phyloP scores from a whole-genome alignment of 805 yeast genomes.

The Jamesozyma piceae region DNA sequence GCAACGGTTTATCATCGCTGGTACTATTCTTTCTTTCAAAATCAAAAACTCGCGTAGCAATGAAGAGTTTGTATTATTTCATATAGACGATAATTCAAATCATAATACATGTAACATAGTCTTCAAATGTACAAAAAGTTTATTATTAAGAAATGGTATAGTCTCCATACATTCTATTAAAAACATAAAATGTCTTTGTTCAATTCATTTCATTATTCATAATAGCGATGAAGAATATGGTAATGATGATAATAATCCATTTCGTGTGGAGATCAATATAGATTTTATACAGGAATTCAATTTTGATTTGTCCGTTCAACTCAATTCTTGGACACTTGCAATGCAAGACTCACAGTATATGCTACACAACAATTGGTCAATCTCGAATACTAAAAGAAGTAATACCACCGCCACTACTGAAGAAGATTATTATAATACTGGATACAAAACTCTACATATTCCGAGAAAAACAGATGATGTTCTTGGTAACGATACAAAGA shows the following conservation, averaged over 20 bases:
- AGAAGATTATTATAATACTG: too few relatives aligned
- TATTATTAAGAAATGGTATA: background rate
- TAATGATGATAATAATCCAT: background rate
- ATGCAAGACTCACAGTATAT: background rate
- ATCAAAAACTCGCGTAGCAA: constrained; percentile 4
- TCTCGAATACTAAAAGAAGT: background rate
- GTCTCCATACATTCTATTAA: background rate
- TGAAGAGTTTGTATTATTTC: constrained; percentile 15
- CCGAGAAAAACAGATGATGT: too few relatives aligned
- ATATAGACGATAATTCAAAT: constrained; percentile 27
- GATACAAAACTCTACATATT: too few relatives aligned
- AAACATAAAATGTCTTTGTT: constrained; percentile 3
- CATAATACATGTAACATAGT: background rate
- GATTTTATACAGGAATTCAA: background rate
- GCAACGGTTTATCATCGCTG: constrained; percentile 28
- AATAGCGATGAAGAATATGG: too few relatives aligned
- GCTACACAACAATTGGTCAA: background rate
- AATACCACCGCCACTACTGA: background rate
- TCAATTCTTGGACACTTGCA: background rate
- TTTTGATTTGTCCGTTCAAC: background rate
- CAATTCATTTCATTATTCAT: constrained; percentile 2
- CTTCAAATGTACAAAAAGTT: background rate
- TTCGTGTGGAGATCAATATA: background rate
- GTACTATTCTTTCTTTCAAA: constrained; percentile 28
- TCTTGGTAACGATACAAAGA: too few relatives aligned